phyloP scores from a whole-genome alignment of 257 asterid species.

The Solanum rostratum region DNA sequence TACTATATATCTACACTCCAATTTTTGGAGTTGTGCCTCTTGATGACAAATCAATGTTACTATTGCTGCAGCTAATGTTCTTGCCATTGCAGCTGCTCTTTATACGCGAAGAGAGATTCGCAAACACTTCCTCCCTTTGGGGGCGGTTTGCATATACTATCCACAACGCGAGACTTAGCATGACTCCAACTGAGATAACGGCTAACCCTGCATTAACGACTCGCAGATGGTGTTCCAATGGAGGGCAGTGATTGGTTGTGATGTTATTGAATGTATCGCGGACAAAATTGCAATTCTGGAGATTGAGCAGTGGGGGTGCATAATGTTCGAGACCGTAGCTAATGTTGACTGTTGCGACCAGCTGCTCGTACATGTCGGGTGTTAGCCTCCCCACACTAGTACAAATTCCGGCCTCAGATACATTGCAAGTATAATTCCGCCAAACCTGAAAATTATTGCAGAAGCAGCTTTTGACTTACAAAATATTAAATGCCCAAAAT shows the following conservation, averaged over 20 bases:
- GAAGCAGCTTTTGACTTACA: not conserved
- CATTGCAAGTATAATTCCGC: conserved; percentile 37
- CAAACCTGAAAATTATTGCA: conserved; percentile 22
- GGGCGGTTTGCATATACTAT: conserved; percentile 95
- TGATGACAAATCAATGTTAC: conserved; percentile 8
- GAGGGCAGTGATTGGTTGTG: conserved; percentile 58
- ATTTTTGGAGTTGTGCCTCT: conserved; percentile 31
- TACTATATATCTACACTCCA: conserved; percentile 28
- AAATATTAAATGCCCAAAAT: not conserved
- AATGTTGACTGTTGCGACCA: conserved; percentile 59
- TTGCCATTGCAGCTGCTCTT: conserved; percentile 43
- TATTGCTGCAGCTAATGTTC: not conserved
- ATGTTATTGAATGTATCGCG: conserved; percentile 76
- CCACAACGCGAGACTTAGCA: conserved; percentile 92
- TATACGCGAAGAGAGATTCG: conserved; percentile 43
- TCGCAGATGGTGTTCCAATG: conserved; percentile 48
- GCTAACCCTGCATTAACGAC: conserved; percentile 63
- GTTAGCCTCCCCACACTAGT: conserved; percentile 38
- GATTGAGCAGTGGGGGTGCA: conserved; percentile 57
- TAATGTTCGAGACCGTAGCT: conserved; percentile 83
- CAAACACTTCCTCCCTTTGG: conserved; percentile 99
- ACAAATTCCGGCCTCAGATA: conserved; percentile 28
- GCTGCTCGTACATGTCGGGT: conserved; percentile 31
- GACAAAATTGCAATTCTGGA: conserved; percentile 84
- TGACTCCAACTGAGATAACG: conserved; percentile 74